These are phyloP conservation scores for Nannochloropsis salina DNA, from an alignment of 108 stramenopile species.

Conservation along the genomic window DNA sequence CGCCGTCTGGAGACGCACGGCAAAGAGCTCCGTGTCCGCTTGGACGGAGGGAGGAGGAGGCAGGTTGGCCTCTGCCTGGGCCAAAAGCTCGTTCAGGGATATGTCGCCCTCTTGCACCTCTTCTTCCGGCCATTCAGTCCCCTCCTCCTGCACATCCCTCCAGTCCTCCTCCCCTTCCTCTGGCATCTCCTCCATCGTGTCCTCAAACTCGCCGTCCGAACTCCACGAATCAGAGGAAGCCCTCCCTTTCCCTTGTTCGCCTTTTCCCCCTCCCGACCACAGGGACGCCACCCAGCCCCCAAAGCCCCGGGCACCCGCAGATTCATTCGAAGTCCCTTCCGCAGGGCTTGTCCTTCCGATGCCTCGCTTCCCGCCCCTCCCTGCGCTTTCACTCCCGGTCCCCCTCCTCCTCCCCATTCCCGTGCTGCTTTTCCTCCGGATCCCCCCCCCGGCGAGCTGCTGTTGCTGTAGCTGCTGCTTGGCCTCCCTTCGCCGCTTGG, in stretches of 20 bases:
- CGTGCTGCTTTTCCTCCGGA: not conserved
- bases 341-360: not conserved
- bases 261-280: not conserved
- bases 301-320: not conserved
- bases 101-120: conserved; percentile 9
- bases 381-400: not conserved
- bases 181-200: not conserved
- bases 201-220: not conserved
- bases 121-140: not conserved
- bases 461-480: not conserved
- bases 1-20: not conserved
- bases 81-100: not conserved
- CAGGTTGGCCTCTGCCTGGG: not conserved
- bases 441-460: not conserved
- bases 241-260: not conserved
- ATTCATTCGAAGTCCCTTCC: not conserved
- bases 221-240: not conserved
- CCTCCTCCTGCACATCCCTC: not conserved
- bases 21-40: not conserved
- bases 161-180: conserved; percentile 2
- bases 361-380: not conserved
- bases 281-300: not conserved
- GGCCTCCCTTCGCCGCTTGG: not conserved
- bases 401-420: not conserved
- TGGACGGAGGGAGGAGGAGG: not conserved